These are phyloP conservation scores for Brassica carinata DNA, from an alignment of 345 rosid genomes.

Conservation along the genomic window DNA sequence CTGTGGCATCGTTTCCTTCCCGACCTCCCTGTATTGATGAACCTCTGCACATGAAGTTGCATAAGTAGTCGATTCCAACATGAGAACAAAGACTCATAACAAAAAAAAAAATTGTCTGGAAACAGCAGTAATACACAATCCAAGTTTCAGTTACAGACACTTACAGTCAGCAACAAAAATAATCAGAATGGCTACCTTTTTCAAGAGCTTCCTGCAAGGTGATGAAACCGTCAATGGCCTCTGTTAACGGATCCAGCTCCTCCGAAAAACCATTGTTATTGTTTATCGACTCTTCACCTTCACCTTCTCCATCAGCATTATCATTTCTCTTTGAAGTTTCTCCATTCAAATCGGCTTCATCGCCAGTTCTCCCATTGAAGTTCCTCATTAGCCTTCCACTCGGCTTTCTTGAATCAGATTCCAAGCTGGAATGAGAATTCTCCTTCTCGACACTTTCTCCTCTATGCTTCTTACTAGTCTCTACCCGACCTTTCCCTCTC, in stretches of 20 bases:
- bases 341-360: slow-evolving; percentile 44
- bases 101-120: neutral
- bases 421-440: slow-evolving; percentile 84
- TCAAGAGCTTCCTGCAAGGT: slow-evolving; percentile 69
- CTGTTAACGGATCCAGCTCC: slow-evolving; percentile 59
- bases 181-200: slow-evolving; percentile 46
- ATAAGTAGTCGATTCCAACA: slow-evolving; percentile 7
- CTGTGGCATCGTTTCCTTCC: slow-evolving; percentile 43
- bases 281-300: slow-evolving; percentile 48
- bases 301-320: slow-evolving; percentile 45
- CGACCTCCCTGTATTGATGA: slow-evolving; percentile 52
- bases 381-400: slow-evolving; percentile 46
- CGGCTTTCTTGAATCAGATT: slow-evolving; percentile 68
- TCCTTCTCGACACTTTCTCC: slow-evolving; percentile 81
- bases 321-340: slow-evolving; percentile 28
- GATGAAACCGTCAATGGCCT: slow-evolving; percentile 54
- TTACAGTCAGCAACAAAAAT: neutral
- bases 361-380: slow-evolving; percentile 56
- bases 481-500: slow-evolving; percentile 51
- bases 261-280: slow-evolving; percentile 40
- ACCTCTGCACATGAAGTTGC: slow-evolving; percentile 51
- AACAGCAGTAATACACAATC: neutral
- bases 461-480: slow-evolving; percentile 82
- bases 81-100: neutral
- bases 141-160: neutral